Evolutionary conservation across 1,284 basidiomycete species (phyloP).

Genomic region (Coniferiporia weirii): DNA sequence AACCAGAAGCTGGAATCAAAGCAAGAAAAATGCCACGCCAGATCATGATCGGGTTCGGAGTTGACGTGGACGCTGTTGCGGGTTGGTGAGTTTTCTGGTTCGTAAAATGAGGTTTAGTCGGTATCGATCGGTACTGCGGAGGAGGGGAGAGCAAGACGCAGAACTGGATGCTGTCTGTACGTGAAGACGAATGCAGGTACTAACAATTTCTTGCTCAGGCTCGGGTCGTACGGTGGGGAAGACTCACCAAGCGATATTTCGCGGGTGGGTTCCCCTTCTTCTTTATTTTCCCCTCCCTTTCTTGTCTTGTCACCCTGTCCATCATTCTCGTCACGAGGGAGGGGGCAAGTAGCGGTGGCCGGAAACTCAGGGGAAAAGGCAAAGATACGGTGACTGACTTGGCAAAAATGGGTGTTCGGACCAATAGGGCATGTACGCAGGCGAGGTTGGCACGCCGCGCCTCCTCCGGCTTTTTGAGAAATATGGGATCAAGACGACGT

Average conservation of each 20-base stretch:
- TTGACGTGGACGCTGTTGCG: slow-evolving; percentile 62
- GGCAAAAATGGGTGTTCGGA: background rate
- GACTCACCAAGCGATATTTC: slow-evolving; percentile 64
- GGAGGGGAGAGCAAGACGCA: too few relatives aligned
- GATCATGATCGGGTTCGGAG: slow-evolving; percentile 48
- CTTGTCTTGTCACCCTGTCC: too few relatives aligned
- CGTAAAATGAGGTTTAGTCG: too few relatives aligned
- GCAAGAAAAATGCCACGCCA: slow-evolving; percentile 4
- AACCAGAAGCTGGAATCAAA: too few relatives aligned
- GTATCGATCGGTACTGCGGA: too few relatives aligned
- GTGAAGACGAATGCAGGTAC: background rate
- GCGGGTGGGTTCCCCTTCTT: slow-evolving; percentile 34
- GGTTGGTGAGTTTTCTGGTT: slow-evolving; percentile 43
- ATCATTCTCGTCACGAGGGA: background rate
- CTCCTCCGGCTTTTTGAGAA: slow-evolving; percentile 71
- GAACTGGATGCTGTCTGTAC: too few relatives aligned
- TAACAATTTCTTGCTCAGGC: background rate
- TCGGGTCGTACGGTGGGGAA: slow-evolving; percentile 39
- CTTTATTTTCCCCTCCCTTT: too few relatives aligned
- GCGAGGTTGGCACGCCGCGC: slow-evolving; percentile 66
- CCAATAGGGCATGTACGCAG: slow-evolving; percentile 60
- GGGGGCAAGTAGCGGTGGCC: too few relatives aligned
- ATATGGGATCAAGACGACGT: slow-evolving; percentile 61
- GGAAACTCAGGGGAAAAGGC: background rate
- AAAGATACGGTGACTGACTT: background rate